Conservation (phyloP, 441 rosid genomes). For the Eutrema salsugineum region DNA sequence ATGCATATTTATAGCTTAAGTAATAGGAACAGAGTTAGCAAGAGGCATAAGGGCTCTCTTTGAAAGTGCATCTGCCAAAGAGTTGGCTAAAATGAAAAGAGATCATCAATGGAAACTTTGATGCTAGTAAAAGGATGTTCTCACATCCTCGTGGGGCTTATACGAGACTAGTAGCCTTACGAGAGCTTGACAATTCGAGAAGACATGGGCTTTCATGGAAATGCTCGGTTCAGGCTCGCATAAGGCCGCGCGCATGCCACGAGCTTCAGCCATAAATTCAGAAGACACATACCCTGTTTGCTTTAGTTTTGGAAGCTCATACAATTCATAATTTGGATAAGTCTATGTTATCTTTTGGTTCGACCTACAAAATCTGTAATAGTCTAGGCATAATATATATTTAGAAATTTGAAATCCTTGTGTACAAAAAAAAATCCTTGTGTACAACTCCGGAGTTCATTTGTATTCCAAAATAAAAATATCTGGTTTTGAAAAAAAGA, state of each 20-base stretch:
- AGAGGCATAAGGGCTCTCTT: not conserved
- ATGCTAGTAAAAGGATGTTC: too few relatives aligned
- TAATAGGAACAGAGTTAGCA: not conserved
- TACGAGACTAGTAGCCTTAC: not conserved
- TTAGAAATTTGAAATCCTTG: too few relatives aligned
- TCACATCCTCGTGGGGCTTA: too few relatives aligned
- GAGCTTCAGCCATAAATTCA: not conserved
- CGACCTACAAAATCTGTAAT: not conserved
- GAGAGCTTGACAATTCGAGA: not conserved
- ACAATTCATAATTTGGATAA: not conserved
- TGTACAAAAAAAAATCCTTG: too few relatives aligned
- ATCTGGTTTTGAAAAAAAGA: not conserved
- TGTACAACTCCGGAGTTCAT: too few relatives aligned
- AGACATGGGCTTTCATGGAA: not conserved
- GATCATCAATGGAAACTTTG: not conserved
- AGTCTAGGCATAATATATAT: not conserved
- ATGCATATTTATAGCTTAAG: not conserved
- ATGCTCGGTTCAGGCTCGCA: not conserved
- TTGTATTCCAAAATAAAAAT: too few relatives aligned
- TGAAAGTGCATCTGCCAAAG: not conserved
- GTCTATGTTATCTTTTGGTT: not conserved
- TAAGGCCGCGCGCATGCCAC: not conserved
- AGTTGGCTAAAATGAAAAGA: not conserved
- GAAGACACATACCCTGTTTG: not conserved
- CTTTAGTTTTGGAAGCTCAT: not conserved